phyloP scores from a whole-genome alignment of 768 basidiomycete genomes.

The Trametes villosa region DNA sequence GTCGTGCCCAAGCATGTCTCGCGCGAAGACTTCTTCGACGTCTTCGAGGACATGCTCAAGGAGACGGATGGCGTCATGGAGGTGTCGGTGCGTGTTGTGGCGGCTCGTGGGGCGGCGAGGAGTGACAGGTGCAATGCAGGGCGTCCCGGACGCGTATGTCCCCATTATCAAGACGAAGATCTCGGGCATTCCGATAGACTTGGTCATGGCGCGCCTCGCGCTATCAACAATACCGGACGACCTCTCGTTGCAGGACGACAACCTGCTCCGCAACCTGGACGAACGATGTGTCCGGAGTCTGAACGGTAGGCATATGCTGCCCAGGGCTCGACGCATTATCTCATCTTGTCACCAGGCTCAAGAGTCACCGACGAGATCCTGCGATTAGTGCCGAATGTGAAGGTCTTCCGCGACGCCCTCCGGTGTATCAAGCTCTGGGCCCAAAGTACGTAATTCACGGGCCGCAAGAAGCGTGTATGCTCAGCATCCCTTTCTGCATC shows the following conservation, averaged over 20 bases:
- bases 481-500: constrained; percentile 1
- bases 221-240: constrained; percentile 91
- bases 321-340: not conserved
- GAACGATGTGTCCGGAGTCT: constrained; percentile 95
- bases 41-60: constrained; percentile 88
- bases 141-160: constrained; percentile 95
- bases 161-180: constrained; percentile 94
- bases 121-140: constrained; percentile 51
- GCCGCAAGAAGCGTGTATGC: not conserved
- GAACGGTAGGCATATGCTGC: constrained; percentile 60
- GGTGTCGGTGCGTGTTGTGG: constrained; percentile 71
- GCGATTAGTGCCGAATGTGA: constrained; percentile 90
- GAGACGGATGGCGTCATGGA: constrained; percentile 84
- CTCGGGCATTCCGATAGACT: constrained; percentile 90
- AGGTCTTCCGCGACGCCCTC: constrained; percentile 92
- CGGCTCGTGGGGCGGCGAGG: not conserved
- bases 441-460: constrained; percentile 62
- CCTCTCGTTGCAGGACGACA: constrained; percentile 87
- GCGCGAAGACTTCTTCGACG: constrained; percentile 93
- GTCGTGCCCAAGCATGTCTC: constrained; percentile 97
- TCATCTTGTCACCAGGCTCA: constrained; percentile 64
- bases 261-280: constrained; percentile 88
- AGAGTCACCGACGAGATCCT: constrained; percentile 96
- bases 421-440: constrained; percentile 99
- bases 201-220: constrained; percentile 89